A percentile compares a stretch with the other conserved stretches of the same genome.
Evolutionary conservation across 805 yeast genomes (phyloP).

Genomic region (Kodamaea restingae): DNA sequence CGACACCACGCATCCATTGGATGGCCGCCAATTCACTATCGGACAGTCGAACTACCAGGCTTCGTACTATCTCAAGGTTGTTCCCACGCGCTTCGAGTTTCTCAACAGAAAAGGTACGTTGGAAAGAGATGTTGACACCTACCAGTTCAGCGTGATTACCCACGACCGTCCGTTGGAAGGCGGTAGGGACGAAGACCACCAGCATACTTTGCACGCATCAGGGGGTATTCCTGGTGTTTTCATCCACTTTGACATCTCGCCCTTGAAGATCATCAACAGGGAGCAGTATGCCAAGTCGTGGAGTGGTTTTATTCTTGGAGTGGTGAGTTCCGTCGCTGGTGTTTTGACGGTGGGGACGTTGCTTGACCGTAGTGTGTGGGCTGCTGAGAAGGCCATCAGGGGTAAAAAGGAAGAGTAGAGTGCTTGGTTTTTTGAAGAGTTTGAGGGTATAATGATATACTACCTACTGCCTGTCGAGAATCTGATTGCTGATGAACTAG

Average conservation of each 20-base stretch:
- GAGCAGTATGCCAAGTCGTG: slow-evolving; percentile 73
- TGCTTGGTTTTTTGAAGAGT: too few relatives aligned
- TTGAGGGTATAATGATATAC: too few relatives aligned
- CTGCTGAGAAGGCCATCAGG: slow-evolving; percentile 73
- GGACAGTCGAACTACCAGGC: slow-evolving; percentile 58
- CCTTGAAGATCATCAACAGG: slow-evolving; percentile 82
- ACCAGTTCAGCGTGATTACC: slow-evolving; percentile 83
- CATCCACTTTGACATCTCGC: slow-evolving; percentile 86
- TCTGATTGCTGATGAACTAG: too few relatives aligned
- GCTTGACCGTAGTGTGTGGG: slow-evolving; percentile 82
- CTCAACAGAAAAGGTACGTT: slow-evolving; percentile 42
- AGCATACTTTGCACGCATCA: slow-evolving; percentile 70
- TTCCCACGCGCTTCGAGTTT: slow-evolving; percentile 80
- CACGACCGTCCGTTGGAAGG: slow-evolving; percentile 85
- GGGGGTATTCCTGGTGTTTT: slow-evolving; percentile 93
- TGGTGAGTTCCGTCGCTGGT: slow-evolving; percentile 88
- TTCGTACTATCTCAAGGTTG: slow-evolving; percentile 83
- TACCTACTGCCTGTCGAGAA: too few relatives aligned
- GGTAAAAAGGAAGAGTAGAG: slow-evolving; percentile 53
- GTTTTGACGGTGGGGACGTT: slow-evolving; percentile 89
- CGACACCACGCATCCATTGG: slow-evolving; percentile 60
- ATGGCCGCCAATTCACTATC: slow-evolving; percentile 41
- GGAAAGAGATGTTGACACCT: slow-evolving; percentile 54
- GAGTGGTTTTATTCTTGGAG: slow-evolving; percentile 78
- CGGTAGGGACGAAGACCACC: slow-evolving; percentile 89